These are phyloP conservation scores for Pestalotiopsis sp. DNA, from an alignment of 2,329 filamentous ascomycete genomes.

Conservation along the genomic window DNA sequence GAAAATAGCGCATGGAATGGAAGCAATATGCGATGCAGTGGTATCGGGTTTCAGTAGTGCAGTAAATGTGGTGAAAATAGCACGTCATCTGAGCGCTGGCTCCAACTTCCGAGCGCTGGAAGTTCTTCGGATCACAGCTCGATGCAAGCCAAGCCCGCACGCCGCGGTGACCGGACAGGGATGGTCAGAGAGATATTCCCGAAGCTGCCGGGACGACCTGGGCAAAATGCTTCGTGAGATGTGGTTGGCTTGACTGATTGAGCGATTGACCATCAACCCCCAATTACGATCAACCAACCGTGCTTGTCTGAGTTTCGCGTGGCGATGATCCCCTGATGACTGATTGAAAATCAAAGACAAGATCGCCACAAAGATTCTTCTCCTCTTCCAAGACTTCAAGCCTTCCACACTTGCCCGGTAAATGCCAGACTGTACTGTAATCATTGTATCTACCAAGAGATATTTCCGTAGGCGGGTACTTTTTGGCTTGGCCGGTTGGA, in stretches of 20 bases:
- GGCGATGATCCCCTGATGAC: neutral
- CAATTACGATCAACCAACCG: neutral
- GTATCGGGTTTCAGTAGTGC: neutral
- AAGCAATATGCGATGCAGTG: neutral
- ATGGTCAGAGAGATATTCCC: neutral
- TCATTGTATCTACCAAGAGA: no score
- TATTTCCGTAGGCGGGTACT: no score
- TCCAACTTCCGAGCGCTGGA: neutral
- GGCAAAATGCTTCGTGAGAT: neutral
- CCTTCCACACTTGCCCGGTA: neutral
- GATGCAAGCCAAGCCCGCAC: neutral
- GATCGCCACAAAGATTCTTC: neutral
- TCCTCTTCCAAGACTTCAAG: neutral
- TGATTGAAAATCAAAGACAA: neutral
- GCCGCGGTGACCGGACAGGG: neutral
- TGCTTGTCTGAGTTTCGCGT: neutral
- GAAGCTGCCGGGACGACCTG: neutral
- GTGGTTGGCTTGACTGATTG: neutral
- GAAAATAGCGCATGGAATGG: neutral
- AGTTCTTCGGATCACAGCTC: neutral
- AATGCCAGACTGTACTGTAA: no score
- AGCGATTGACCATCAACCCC: neutral
- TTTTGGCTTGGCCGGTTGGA: no score
- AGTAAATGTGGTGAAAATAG: neutral
- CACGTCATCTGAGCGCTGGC: neutral